A percentile compares a stretch with the other conserved stretches of the same genome.
These are phyloP conservation scores for Elongisporangium undulatum DNA, from an alignment of 352 stramenopile species.

Conservation along the genomic window DNA sequence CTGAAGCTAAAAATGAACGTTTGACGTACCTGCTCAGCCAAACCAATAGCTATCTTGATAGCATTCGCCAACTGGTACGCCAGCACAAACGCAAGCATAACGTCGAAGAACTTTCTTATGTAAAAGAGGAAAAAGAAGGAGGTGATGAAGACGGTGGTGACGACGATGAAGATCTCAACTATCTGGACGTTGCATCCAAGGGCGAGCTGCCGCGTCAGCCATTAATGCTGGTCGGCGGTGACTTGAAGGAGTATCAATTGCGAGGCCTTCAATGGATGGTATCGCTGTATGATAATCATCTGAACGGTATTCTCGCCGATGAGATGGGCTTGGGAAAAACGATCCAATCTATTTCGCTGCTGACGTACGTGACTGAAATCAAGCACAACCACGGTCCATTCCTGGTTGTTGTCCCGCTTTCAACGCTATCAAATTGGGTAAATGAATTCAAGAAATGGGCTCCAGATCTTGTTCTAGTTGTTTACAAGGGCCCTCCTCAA, in stretches of 20 bases:
- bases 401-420: constrained; percentile 97
- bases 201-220: constrained; percentile 89
- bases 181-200: constrained; percentile 81
- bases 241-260: constrained; percentile 98
- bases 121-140: constrained; percentile 2
- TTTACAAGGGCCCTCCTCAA: constrained; percentile 91
- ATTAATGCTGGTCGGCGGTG: constrained; percentile 94
- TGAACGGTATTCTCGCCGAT: constrained; percentile 98
- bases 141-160: constrained; percentile 28
- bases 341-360: constrained; percentile 83
- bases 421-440: constrained; percentile 93
- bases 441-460: constrained; percentile 95
- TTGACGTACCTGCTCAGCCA: constrained; percentile 96
- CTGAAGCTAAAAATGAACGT: constrained; percentile 97
- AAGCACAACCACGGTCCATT: constrained; percentile 93
- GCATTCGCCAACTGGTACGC: constrained; percentile 92
- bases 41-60: constrained; percentile 95
- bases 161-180: constrained; percentile 78
- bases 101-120: constrained; percentile 24
- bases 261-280: constrained; percentile 99
- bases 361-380: constrained; percentile 81
- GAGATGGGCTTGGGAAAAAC: constrained; percentile 93
- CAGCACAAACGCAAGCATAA: constrained; percentile 87
- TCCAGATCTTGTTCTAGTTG: constrained; percentile 94
- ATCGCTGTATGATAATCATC: constrained; percentile 95